Evolutionary conservation across 225 moss, liverwort and hornwort species (phyloP).

Genomic region (Physcomitrium patens): DNA sequence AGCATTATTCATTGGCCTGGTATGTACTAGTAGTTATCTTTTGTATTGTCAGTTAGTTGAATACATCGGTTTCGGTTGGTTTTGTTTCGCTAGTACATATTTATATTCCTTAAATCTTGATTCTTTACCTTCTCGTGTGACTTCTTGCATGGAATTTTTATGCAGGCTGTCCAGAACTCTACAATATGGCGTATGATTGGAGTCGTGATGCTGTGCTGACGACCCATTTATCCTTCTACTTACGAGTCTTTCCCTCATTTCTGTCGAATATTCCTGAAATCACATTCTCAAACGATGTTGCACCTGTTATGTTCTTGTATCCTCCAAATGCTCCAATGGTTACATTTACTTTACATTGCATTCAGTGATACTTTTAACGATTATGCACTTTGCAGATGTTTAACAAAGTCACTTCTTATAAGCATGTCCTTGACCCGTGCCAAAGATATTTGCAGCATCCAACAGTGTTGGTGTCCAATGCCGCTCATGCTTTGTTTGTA

Average conservation of each 20-base stretch:
- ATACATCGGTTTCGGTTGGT: not conserved
- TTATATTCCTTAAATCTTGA: not conserved
- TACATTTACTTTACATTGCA: not conserved
- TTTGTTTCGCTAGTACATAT: slow-evolving; percentile 9
- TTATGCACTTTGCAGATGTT: slow-evolving; percentile 14
- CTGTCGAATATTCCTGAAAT: slow-evolving; percentile 66
- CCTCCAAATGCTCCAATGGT: slow-evolving; percentile 41
- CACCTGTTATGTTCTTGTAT: slow-evolving; percentile 92
- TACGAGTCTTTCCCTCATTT: slow-evolving; percentile 79
- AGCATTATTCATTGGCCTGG: slow-evolving; percentile 71
- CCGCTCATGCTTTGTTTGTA: slow-evolving; percentile 86
- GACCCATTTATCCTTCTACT: slow-evolving; percentile 75
- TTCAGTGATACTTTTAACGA: not conserved
- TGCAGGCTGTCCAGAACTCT: slow-evolving; percentile 71
- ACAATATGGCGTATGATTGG: slow-evolving; percentile 63
- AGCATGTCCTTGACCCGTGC: slow-evolving; percentile 48
- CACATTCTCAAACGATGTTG: slow-evolving; percentile 65
- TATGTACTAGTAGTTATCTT: slow-evolving; percentile 32
- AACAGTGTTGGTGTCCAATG: slow-evolving; percentile 66
- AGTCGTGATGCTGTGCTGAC: slow-evolving; percentile 84
- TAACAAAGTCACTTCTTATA: slow-evolving; percentile 15
- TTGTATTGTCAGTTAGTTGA: slow-evolving; percentile 2
- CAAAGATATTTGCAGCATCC: slow-evolving; percentile 90
- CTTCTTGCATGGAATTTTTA: not conserved
- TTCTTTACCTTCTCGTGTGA: not conserved